Base-by-base conservation (phyloP, 1,284 basidiomycete species). In the Apiotrichum domesticum region DNA sequence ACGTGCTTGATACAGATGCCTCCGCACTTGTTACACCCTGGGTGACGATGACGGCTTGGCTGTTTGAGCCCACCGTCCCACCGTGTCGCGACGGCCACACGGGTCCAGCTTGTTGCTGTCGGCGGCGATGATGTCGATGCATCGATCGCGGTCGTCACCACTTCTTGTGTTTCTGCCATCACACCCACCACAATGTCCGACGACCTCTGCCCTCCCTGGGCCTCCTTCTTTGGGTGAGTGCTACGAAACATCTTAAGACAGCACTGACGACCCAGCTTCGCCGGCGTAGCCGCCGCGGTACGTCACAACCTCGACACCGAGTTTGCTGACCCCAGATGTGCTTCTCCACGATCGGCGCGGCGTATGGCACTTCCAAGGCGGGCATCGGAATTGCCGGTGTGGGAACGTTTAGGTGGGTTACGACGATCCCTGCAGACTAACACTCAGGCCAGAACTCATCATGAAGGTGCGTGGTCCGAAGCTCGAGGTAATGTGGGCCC, bases 301-400 rank as follows among this genome's bases (percentile, higher is more conserved):
- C 49, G 66, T 67, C n/a, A 46, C 35, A 8, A 32, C 35, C 13
- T n/a, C 21, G 21, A 21, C 21, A 21, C 21, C 21, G 21, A 21
- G 21, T 21, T 21, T 21, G 15, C 15, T 34, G n/a, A 40, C 46
- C n/a, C 33, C 57, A 77, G 75, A 77, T 77, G 72, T 64, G 71
- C 14, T 64, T 77, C 47, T 73, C 72, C 71, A 82, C 94, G 64
- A 80, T 96, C 46, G 95, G 96, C 63, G 95, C 95, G 61, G 94
- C 95, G 15, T 94, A 91, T 77, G 96, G 96, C 45, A 99, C 96
- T 0, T 85, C 94, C 50, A 99, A 99, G 78, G 84, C 95, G 48
- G 96, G 96, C 48, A 97, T 99, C 68, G 96, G 95, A 54, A 98
- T 98, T 73, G 87, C 95, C 59, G 96, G 95, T 51, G 79, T 98